A percentile compares a stretch with the other conserved stretches of the same genome.
These are phyloP conservation scores for Scedosporium aurantiacum DNA, from an alignment of 2,329 filamentous ascomycete species.

Conservation along the genomic window DNA sequence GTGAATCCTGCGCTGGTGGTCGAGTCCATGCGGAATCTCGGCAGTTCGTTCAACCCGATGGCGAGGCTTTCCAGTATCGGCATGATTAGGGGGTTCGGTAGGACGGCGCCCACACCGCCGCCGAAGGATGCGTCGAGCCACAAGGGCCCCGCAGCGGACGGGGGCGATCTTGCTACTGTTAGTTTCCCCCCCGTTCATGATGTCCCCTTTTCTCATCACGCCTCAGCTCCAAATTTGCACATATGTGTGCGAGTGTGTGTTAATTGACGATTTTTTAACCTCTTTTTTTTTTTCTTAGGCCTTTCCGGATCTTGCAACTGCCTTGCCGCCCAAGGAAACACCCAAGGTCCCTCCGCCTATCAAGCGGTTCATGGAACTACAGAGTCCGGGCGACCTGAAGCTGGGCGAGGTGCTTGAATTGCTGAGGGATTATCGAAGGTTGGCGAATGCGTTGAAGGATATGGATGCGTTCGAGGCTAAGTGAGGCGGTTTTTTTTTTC, in stretches of 20 bases:
- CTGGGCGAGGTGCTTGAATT: conserved; percentile 64
- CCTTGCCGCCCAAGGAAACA: conserved; percentile 41
- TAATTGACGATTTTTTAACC: conserved; percentile 6
- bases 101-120: conserved; percentile 28
- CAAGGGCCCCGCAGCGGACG: conserved; percentile 29
- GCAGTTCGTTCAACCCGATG: conserved; percentile 73
- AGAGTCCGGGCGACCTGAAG: conserved; percentile 58
- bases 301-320: conserved; percentile 47
- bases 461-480: conserved; percentile 43
- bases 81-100: conserved; percentile 65
- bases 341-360: conserved; percentile 55
- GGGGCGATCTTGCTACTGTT: conserved; percentile 47
- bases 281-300: conserved; percentile 27
- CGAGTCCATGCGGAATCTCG: conserved; percentile 71
- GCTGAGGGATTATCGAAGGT: conserved; percentile 61
- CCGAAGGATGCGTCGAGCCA: conserved; percentile 20
- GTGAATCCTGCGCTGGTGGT: conserved; percentile 49
- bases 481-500: background rate
- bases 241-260: background rate
- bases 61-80: conserved; percentile 64
- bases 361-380: conserved; percentile 60
- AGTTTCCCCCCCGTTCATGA: conserved; percentile 15
- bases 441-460: conserved; percentile 54
- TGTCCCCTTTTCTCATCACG: conserved; percentile 4
- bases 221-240: background rate